phyloP scores from a whole-genome alignment of 139 green algal genomes.

The Tetradesmus lagerheimii region DNA sequence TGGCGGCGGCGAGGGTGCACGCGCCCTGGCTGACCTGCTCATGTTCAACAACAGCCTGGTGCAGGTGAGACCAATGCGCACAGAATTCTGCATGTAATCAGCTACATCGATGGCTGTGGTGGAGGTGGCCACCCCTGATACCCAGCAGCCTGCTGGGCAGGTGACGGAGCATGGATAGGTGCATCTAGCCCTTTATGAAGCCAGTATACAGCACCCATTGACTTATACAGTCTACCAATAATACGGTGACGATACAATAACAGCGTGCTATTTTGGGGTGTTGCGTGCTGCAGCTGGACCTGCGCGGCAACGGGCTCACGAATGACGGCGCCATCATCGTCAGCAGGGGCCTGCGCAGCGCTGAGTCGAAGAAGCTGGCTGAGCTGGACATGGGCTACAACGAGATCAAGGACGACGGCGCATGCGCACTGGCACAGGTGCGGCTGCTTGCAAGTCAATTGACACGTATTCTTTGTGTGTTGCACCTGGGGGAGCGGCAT shows the following conservation, averaged over 20 bases:
- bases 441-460: background rate
- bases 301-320: constrained; percentile 93
- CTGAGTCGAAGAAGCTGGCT: constrained; percentile 83
- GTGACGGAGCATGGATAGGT: no score
- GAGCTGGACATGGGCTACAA: constrained; percentile 99
- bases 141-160: no score
- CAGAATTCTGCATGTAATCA: background rate
- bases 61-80: constrained; percentile 18
- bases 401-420: constrained; percentile 98
- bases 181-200: no score
- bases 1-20: constrained; percentile 78
- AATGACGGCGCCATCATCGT: constrained; percentile 86
- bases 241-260: no score
- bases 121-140: no score
- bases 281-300: constrained; percentile 76
- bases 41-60: constrained; percentile 90
- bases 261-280: no score
- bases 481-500: no score
- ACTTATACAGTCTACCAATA: no score
- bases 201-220: no score
- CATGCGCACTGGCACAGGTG: constrained; percentile 93
- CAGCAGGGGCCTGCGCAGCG: constrained; percentile 62
- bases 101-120: no score
- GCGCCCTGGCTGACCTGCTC: constrained; percentile 89
- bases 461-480: no score